These are phyloP conservation scores for Collybiopsis confluens DNA, from an alignment of 768 basidiomycete genomes.

Conservation along the genomic window DNA sequence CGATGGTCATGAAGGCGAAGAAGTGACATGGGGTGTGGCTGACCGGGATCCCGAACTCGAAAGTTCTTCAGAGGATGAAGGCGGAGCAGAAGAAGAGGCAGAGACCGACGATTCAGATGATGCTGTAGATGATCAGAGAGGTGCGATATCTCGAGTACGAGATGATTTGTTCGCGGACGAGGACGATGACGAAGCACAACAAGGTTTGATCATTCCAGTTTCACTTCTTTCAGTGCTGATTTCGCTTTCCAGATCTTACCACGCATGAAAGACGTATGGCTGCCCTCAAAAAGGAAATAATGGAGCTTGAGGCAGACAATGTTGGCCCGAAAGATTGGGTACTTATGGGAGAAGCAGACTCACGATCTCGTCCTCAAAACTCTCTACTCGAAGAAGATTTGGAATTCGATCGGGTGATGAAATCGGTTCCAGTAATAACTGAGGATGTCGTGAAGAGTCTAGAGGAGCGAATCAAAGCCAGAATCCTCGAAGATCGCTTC, in stretches of 20 bases:
- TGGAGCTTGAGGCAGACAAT: constrained; percentile 80
- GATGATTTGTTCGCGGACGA: constrained; percentile 79
- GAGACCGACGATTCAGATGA: constrained; percentile 24
- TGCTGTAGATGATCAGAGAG: constrained; percentile 27
- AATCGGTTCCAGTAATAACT: constrained; percentile 83
- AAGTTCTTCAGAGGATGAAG: constrained; percentile 17
- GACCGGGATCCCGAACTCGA: constrained; percentile 26
- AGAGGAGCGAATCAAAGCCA: constrained; percentile 86
- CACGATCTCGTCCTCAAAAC: constrained; percentile 82
- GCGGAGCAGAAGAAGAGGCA: constrained; percentile 21
- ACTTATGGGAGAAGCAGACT: constrained; percentile 84
- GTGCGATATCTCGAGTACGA: constrained; percentile 66
- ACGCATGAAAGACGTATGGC: constrained; percentile 78
- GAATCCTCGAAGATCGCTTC: constrained; percentile 81
- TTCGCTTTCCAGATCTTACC: constrained; percentile 48
- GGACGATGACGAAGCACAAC: constrained; percentile 35
- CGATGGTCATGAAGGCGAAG: constrained; percentile 29
- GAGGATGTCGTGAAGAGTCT: constrained; percentile 78
- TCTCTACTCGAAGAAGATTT: constrained; percentile 90
- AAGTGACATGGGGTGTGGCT: constrained; percentile 19
- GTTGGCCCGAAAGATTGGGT: constrained; percentile 90
- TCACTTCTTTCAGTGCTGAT: constrained; percentile 11
- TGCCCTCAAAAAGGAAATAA: constrained; percentile 73
- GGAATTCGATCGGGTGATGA: constrained; percentile 89
- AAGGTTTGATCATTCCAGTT: constrained; percentile 23